phyloP scores from a whole-genome alignment of 1,139 yeast species.

The Trichomonascaceae sp. region DNA sequence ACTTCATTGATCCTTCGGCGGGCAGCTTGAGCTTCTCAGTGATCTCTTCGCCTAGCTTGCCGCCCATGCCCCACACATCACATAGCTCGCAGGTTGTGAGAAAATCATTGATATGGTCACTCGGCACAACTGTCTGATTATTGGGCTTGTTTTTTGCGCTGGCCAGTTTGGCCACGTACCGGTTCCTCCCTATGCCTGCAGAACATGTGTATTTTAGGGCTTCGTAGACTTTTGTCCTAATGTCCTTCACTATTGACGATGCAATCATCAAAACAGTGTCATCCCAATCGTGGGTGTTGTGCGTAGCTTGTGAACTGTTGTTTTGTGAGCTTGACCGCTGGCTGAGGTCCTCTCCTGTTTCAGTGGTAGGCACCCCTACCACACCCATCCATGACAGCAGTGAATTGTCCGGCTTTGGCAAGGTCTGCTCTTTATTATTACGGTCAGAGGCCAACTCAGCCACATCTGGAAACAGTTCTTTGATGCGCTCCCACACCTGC shows the following conservation, averaged over 20 bases:
- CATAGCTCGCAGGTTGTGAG: constrained; percentile 47
- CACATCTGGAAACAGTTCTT: not conserved
- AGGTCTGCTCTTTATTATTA: not conserved
- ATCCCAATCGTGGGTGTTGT: constrained; percentile 56
- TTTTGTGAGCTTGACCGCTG: not conserved
- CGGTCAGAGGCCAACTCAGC: not conserved
- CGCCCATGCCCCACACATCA: constrained; percentile 87
- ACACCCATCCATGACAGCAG: not conserved
- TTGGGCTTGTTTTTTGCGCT: constrained; percentile 80
- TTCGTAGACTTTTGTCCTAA: constrained; percentile 40
- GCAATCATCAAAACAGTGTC: constrained; percentile 61
- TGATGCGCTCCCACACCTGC: constrained; percentile 24
- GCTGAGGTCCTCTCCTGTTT: not conserved
- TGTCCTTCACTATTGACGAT: constrained; percentile 39
- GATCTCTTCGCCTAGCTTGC: constrained; percentile 64
- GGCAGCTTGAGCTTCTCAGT: constrained; percentile 26
- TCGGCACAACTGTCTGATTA: constrained; percentile 63
- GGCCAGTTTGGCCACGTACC: constrained; percentile 76
- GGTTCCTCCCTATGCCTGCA: constrained; percentile 71
- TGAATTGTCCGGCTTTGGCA: too few relatives aligned
- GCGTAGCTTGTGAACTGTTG: not conserved
- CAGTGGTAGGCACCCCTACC: not conserved
- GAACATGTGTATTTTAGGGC: constrained; percentile 76
- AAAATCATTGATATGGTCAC: constrained; percentile 37
- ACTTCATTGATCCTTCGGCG: constrained; percentile 17